phyloP scores from a whole-genome alignment of 371 early-diverging fungal species.

The Apophysomyces ossiformis region DNA sequence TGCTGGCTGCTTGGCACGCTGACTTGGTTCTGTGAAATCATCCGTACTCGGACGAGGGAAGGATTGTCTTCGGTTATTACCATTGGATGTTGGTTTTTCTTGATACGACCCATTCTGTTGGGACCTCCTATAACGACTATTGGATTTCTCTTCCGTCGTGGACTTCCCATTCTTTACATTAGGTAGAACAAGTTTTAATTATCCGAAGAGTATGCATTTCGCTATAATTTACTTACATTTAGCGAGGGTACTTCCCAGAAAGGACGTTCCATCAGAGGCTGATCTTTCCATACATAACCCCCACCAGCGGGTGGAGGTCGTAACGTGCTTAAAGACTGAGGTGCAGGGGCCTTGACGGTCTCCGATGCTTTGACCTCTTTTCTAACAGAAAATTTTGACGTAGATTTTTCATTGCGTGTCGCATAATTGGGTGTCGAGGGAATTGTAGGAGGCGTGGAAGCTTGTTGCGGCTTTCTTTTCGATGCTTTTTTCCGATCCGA shows the following conservation, averaged over 20 bases:
- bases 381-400: not conserved
- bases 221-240: not conserved
- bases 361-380: not conserved
- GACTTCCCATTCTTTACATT: not conserved
- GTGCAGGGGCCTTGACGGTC: not conserved
- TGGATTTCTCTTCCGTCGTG: not conserved
- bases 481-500: constrained; percentile 3
- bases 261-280: constrained; percentile 18
- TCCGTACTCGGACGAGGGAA: no score
- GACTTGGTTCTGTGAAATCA: no score
- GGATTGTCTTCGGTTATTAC: no score
- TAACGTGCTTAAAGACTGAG: not conserved
- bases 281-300: constrained; percentile 7
- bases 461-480: constrained; percentile 1
- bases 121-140: no score
- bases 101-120: no score
- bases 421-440: not conserved
- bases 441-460: no score
- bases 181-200: not conserved
- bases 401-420: not conserved
- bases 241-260: constrained; percentile 21
- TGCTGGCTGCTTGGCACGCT: no score
- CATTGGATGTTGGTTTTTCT: no score
- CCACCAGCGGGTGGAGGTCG: constrained; percentile 13
- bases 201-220: not conserved